Percentiles rank a stretch among this genome's conserved stretches.
phyloP scores from a whole-genome alignment of 352 stramenopile species.

The Pythium sp. region DNA sequence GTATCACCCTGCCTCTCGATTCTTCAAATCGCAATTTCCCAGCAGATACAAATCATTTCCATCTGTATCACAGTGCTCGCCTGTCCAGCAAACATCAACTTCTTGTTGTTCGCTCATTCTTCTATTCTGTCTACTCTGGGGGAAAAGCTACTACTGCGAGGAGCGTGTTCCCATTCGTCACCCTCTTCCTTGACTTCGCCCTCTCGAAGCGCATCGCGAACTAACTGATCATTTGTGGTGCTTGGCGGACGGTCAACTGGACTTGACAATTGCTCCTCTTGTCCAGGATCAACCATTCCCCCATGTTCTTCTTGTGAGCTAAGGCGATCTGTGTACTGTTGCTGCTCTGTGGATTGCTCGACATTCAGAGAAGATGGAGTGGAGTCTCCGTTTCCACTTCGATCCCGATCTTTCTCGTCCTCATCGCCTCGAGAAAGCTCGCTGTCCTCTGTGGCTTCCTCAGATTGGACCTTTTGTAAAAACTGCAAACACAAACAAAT shows the following conservation, averaged over 20 bases:
- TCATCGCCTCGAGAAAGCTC: not conserved
- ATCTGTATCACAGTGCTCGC: not conserved
- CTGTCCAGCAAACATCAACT: not conserved
- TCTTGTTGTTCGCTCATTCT: conserved; percentile 1
- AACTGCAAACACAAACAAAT: not conserved
- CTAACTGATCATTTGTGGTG: not conserved
- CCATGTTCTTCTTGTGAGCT: not conserved
- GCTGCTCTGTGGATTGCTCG: not conserved
- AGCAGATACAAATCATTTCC: not conserved
- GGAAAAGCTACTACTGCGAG: not conserved
- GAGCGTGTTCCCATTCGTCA: too few relatives aligned
- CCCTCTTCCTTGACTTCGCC: not conserved
- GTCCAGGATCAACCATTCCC: too few relatives aligned
- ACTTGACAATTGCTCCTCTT: not conserved
- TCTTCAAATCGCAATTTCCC: not conserved
- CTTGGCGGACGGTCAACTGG: not conserved
- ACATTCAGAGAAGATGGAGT: not conserved
- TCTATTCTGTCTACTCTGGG: conserved; percentile 14
- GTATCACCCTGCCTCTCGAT: not conserved
- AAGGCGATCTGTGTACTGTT: not conserved
- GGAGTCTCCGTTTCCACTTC: not conserved
- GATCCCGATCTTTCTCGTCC: not conserved
- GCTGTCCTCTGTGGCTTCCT: not conserved
- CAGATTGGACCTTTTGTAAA: conserved; percentile 2
- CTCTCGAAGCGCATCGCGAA: not conserved